A percentile compares a stretch with the other conserved stretches of the same genome.
These are phyloP conservation scores for Yarrowia osloensis DNA, from an alignment of 805 yeast species.

Conservation along the genomic window DNA sequence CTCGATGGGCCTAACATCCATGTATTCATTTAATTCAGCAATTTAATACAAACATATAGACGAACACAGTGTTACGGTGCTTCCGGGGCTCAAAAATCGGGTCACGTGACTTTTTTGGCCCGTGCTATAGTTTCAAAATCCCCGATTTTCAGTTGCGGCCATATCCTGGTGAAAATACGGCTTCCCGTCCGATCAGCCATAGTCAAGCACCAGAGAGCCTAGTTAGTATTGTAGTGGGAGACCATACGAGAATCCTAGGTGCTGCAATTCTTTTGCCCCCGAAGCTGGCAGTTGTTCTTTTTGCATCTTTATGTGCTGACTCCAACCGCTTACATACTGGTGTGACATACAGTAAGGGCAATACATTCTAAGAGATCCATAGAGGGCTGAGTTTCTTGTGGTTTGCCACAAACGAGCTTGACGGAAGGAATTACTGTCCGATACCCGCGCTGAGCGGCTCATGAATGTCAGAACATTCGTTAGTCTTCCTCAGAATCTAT, in stretches of 20 bases:
- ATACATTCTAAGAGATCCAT: too few relatives aligned
- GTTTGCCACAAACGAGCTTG: neutral
- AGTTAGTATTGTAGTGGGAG: slow-evolving; percentile 12
- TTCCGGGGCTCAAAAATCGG: too few relatives aligned
- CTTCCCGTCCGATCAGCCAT: slow-evolving; percentile 15
- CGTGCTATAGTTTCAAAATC: neutral
- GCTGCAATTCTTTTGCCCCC: neutral
- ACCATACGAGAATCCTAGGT: slow-evolving; percentile 13
- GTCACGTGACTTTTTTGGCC: neutral
- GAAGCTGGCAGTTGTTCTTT: neutral
- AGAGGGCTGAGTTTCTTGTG: too few relatives aligned
- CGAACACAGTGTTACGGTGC: too few relatives aligned
- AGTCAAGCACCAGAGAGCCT: slow-evolving; percentile 14
- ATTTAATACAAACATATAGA: too few relatives aligned
- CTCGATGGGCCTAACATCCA: too few relatives aligned
- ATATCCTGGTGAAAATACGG: slow-evolving; percentile 12
- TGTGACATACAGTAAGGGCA: too few relatives aligned
- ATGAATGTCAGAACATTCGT: neutral
- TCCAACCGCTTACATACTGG: neutral
- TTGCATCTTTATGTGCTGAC: neutral
- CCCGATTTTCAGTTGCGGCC: neutral
- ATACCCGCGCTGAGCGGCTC: neutral
- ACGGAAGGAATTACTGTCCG: neutral
- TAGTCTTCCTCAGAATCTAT: too few relatives aligned
- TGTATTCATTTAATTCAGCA: too few relatives aligned